These are phyloP conservation scores for Hyphopichia pseudoburtonii DNA, from an alignment of 1,139 yeast species.

Conservation along the genomic window DNA sequence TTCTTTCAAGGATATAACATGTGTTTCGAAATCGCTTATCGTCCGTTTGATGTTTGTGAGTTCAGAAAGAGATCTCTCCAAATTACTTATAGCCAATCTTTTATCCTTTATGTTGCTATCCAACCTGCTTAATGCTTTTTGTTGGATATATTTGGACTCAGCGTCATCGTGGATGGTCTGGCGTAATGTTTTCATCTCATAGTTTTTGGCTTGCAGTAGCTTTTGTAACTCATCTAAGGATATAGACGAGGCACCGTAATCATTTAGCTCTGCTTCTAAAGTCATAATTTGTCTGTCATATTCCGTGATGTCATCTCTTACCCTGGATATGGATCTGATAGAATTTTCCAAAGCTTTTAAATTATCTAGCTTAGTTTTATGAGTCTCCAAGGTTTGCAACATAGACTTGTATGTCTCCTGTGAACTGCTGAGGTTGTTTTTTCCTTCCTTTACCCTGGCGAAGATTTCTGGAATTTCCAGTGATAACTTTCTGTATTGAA, in stretches of 20 bases:
- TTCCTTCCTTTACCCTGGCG: conserved; percentile 6
- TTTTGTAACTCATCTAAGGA: conserved; percentile 55
- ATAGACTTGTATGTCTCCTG: conserved; percentile 9
- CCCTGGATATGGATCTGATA: conserved; percentile 35
- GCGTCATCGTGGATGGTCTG: conserved; percentile 40
- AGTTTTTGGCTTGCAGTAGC: conserved; percentile 42
- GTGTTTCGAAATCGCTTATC: conserved; percentile 18
- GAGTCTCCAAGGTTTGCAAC: background rate
- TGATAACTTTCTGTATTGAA: conserved; percentile 23
- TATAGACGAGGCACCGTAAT: conserved; percentile 25
- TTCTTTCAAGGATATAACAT: conserved; percentile 11
- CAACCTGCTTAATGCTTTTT: conserved; percentile 48
- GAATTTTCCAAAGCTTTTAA: conserved; percentile 24
- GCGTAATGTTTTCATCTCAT: conserved; percentile 47
- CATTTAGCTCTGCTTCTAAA: conserved; percentile 38
- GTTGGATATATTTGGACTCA: conserved; percentile 50
- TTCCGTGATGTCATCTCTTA: conserved; percentile 34
- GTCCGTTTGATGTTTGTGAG: conserved; percentile 18
- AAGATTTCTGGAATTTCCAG: conserved; percentile 10
- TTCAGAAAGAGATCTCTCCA: conserved; percentile 53
- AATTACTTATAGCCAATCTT: conserved; percentile 51
- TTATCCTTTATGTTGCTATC: conserved; percentile 59
- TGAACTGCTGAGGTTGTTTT: conserved; percentile 8
- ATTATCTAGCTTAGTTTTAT: conserved; percentile 10
- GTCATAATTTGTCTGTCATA: conserved; percentile 34